A percentile compares a stretch with the other conserved stretches of the same genome.
phyloP scores from a whole-genome alignment of 176 grass and related monocot genomes.

The Aegilops speltoides region DNA sequence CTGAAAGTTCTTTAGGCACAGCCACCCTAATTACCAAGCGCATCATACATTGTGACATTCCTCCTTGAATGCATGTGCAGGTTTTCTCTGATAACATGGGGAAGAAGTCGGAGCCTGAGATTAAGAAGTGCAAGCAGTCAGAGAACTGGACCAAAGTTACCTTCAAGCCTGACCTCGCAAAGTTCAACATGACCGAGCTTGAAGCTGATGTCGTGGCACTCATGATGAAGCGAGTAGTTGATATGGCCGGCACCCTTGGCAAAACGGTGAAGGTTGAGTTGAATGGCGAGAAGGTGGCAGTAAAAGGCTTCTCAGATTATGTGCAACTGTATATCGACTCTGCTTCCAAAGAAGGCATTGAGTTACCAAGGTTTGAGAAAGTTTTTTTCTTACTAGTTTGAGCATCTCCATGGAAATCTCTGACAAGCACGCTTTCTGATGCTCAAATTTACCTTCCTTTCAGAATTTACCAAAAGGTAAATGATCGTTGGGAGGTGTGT shows the following conservation, averaged over 20 bases:
- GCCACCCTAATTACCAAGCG: background rate
- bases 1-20: background rate
- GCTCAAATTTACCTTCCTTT: slow-evolving; percentile 7
- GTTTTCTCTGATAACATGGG: slow-evolving; percentile 85
- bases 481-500: slow-evolving; percentile 92
- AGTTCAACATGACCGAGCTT: slow-evolving; percentile 78
- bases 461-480: slow-evolving; percentile 56
- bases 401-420: background rate
- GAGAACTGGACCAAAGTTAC: slow-evolving; percentile 93
- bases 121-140: slow-evolving; percentile 66
- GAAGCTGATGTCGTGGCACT: slow-evolving; percentile 87
- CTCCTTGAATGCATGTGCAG: slow-evolving; percentile 28
- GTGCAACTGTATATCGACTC: slow-evolving; percentile 64
- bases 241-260: slow-evolving; percentile 81
- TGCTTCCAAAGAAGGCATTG: slow-evolving; percentile 32
- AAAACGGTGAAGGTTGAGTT: slow-evolving; percentile 83
- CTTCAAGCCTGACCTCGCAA: slow-evolving; percentile 83
- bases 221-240: slow-evolving; percentile 95
- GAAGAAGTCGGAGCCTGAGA: slow-evolving; percentile 65
- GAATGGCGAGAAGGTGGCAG: slow-evolving; percentile 55
- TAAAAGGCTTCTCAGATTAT: slow-evolving; percentile 66
- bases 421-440: background rate
- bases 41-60: background rate
- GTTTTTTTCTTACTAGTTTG: slow-evolving; percentile 7
- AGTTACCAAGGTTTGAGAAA: slow-evolving; percentile 39